Percentiles rank a stretch among this genome's conserved stretches.
phyloP scores from a whole-genome alignment of 768 basidiomycete species.

The Mrakia blollopis region DNA sequence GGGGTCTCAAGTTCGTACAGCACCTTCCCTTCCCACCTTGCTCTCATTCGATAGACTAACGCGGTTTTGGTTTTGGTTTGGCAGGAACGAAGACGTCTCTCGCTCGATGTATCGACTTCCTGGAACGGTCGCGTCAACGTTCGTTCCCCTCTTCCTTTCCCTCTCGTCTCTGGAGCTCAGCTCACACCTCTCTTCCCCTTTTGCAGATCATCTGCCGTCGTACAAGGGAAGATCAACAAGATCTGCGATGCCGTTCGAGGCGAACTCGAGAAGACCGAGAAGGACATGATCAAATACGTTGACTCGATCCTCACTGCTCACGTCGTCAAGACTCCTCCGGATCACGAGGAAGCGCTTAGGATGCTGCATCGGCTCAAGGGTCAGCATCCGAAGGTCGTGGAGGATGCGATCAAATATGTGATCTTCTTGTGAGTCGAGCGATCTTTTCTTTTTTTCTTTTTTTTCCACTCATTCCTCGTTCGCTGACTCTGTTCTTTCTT shows the following conservation, averaged over 20 bases:
- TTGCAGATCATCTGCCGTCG: constrained; percentile 57
- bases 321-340: constrained; percentile 84
- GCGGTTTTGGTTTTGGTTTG: not conserved
- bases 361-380: constrained; percentile 72
- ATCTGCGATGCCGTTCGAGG: constrained; percentile 72
- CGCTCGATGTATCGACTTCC: constrained; percentile 39
- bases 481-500: too few relatives aligned
- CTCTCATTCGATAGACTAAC: not conserved
- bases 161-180: not conserved
- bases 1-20: constrained; percentile 66
- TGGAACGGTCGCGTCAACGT: not conserved
- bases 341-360: constrained; percentile 76
- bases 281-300: constrained; percentile 69
- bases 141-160: not conserved
- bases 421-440: constrained; percentile 66
- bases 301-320: constrained; percentile 89
- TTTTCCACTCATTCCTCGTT: not conserved
- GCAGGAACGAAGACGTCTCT: constrained; percentile 41
- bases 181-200: not conserved
- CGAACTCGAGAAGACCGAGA: constrained; percentile 62
- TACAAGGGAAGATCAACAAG: constrained; percentile 57
- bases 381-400: constrained; percentile 68
- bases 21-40: not conserved
- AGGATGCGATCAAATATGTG: constrained; percentile 96
- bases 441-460: not conserved